phyloP scores from a whole-genome alignment of 2,329 filamentous ascomycete species.

The Colletotrichum orchidophilum region DNA sequence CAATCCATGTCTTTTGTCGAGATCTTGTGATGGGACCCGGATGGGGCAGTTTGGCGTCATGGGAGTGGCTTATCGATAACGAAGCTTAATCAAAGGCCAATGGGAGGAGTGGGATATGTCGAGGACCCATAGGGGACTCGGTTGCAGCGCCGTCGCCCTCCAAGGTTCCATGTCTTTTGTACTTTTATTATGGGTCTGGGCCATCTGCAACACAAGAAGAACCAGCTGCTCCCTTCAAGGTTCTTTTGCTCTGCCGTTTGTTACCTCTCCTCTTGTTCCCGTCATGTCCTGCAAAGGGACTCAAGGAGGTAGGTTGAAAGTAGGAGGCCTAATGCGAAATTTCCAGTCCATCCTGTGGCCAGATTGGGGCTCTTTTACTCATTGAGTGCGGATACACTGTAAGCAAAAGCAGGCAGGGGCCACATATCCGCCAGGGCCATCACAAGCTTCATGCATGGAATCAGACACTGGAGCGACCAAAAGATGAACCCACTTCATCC shows the following conservation, averaged over 20 bases:
- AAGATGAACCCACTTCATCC: background rate
- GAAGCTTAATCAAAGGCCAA: background rate
- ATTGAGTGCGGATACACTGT: background rate
- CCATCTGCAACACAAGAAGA: too few relatives aligned
- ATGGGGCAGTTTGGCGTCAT: slow-evolving; percentile 31
- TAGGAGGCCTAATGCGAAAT: background rate
- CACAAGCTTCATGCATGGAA: slow-evolving; percentile 31
- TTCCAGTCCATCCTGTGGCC: too few relatives aligned
- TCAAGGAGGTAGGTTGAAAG: background rate
- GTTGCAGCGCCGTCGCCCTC: too few relatives aligned
- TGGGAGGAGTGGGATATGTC: background rate
- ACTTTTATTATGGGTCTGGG: too few relatives aligned
- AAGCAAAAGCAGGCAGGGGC: background rate
- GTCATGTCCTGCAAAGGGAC: background rate
- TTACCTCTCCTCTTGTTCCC: background rate
- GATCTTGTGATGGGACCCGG: slow-evolving; percentile 30
- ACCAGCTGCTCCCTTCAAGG: too few relatives aligned
- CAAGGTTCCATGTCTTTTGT: too few relatives aligned
- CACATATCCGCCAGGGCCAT: background rate
- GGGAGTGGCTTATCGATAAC: slow-evolving; percentile 29
- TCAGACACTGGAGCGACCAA: slow-evolving; percentile 2
- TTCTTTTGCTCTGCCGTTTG: background rate
- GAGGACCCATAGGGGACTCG: background rate
- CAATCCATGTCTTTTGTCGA: slow-evolving; percentile 10
- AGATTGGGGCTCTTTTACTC: background rate